These are phyloP conservation scores for Rhamnella rubrinervis DNA, from an alignment of 331 rosid species.

Conservation along the genomic window DNA sequence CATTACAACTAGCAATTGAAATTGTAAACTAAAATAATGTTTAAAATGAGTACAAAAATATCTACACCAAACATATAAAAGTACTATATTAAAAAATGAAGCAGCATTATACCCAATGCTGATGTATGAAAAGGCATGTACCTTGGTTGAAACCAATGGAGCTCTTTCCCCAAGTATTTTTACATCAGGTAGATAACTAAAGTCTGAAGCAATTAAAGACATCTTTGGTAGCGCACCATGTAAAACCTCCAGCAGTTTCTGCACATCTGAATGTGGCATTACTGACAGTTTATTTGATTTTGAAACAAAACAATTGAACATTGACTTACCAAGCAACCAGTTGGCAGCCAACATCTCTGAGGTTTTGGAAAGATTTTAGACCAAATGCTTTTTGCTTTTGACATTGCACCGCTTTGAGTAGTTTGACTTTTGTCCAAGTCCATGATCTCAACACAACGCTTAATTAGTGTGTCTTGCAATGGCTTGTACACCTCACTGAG, in stretches of 20 bases:
- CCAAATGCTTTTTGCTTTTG: conserved; percentile 64
- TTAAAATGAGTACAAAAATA: background rate
- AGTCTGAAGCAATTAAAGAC: conserved; percentile 95
- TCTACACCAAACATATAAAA: background rate
- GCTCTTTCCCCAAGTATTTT: conserved; percentile 89
- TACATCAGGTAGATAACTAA: conserved; percentile 89
- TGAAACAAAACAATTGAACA: background rate
- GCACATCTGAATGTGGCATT: conserved; percentile 27
- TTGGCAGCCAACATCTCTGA: conserved; percentile 91
- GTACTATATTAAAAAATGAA: background rate
- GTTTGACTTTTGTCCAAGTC: conserved; percentile 46
- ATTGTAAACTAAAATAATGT: too few species aligned
- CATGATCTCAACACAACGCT: conserved; percentile 66
- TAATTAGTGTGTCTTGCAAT: conserved; percentile 72
- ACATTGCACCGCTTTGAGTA: conserved; percentile 36
- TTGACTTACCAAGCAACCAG: conserved; percentile 87
- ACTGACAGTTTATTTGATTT: conserved; percentile 12
- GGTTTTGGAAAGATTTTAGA: conserved; percentile 82
- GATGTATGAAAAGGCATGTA: conserved; percentile 28
- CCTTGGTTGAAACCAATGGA: conserved; percentile 95
- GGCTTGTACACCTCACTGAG: conserved; percentile 67
- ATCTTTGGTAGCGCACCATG: conserved; percentile 87
- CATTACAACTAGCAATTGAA: too few species aligned
- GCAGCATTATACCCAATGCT: background rate
- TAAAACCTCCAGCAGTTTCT: conserved; percentile 84